Evolutionary conservation across 1,284 basidiomycete species (phyloP).

Genomic region (Sanghuangporus baumii): DNA sequence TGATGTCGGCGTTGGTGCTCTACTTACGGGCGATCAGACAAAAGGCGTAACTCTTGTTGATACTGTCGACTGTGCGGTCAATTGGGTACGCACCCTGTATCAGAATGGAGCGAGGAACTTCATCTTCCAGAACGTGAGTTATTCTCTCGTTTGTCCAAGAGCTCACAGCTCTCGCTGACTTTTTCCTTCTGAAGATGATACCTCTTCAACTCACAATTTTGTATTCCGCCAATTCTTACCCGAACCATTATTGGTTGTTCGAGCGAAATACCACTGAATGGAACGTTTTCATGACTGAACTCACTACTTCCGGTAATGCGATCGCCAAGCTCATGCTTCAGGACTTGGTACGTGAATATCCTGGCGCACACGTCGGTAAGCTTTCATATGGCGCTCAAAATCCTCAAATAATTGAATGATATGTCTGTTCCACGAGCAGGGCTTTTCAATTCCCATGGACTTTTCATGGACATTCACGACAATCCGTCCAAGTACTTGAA

Average conservation of each 20-base stretch:
- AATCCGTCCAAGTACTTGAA: constrained; percentile 30
- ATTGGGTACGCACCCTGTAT: constrained; percentile 35
- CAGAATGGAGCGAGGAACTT: constrained; percentile 41
- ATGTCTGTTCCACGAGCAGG: constrained; percentile 19
- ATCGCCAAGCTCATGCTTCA: constrained; percentile 30
- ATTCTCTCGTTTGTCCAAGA: background rate
- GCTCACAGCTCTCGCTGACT: background rate
- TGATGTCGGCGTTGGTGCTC: constrained; percentile 34
- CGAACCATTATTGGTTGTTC: constrained; percentile 31
- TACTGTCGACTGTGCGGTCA: constrained; percentile 35
- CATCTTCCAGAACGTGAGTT: constrained; percentile 40
- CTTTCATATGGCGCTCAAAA: background rate
- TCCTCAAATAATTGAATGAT: background rate
- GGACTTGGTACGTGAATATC: constrained; percentile 27
- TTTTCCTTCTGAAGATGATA: constrained; percentile 26
- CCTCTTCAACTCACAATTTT: constrained; percentile 29
- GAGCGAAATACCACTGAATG: constrained; percentile 35
- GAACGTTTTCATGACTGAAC: constrained; percentile 33
- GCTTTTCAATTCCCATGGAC: constrained; percentile 29
- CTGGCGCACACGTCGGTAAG: constrained; percentile 34
- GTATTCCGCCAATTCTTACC: constrained; percentile 32
- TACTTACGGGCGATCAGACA: constrained; percentile 34
- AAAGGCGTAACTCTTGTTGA: constrained; percentile 37
- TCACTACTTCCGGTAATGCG: constrained; percentile 31
- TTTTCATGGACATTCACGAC: constrained; percentile 31